Base-by-base conservation (phyloP, 129 eudicot genomes). In the Rutidosis leptorrhynchoides region DNA sequence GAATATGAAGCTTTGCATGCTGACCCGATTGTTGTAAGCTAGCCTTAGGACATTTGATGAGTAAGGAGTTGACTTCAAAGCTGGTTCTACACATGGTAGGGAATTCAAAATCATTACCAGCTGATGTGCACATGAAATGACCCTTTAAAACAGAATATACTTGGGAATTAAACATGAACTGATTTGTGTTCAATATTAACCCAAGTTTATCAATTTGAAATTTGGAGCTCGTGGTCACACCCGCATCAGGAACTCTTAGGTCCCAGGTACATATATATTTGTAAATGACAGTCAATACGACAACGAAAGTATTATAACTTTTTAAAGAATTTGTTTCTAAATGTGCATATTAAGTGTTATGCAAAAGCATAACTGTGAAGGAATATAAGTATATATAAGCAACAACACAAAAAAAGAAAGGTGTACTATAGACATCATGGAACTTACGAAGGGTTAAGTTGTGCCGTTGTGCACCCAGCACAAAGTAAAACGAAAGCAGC, bases 391-490 rank as follows among this genome's bases (percentile, higher is more conserved):
- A 42, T 16, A 69, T 48, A 25, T 62, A 24, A 24, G 22, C 17
- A 75, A 64, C 56, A 70, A 61, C 45, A 58, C 19, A 15, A 49
- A 20, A 20, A 49, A 73, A 16, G 19, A 15, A 52, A 65, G 14
- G 12, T 48, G 69, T 26, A 64, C 62, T 29, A 65, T n/a, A 51
- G 17, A 69, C 46, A 65, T 14, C 46, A 68, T 66, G 40, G 37
- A 49, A 20, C 99, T 84, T 80, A 94, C 99, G 85, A 84, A 33
- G 97, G 82, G 64, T 86, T 89, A 60, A 94, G 97, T 75, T 94
- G 99, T 62, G 99, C 99, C 7, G 99, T 94, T 58, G 99, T 94
- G 82, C 99, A 94, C 45, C 99, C 99, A 7, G 99, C 99, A 80
- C 96, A 86, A 67, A 94, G 78, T 73, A 94, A 80, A 72, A 89